Percentiles rank a stretch among this genome's conserved stretches.
phyloP scores from a whole-genome alignment of 1,284 basidiomycete species.

The Thecaphora thlaspeos region DNA sequence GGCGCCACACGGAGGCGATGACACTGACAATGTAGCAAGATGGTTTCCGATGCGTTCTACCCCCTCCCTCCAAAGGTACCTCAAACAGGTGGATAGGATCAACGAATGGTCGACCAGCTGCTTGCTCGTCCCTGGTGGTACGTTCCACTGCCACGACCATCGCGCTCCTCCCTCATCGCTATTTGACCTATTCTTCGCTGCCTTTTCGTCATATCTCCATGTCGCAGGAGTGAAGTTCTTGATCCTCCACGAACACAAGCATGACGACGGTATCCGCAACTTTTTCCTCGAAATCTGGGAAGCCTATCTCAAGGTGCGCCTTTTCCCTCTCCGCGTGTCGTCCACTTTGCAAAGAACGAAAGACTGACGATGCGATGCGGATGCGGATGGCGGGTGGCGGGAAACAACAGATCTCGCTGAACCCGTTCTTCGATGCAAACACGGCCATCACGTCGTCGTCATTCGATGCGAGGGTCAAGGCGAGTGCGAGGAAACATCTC shows the following conservation, averaged over 20 bases:
- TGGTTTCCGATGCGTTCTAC: too few species aligned
- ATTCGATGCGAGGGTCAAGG: constrained; percentile 44
- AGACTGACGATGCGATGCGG: too few species aligned
- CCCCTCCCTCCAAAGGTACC: too few species aligned
- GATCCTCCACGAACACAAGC: constrained; percentile 54
- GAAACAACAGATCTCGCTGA: constrained; percentile 40
- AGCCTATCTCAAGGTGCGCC: constrained; percentile 44
- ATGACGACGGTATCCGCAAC: constrained; percentile 55
- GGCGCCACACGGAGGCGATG: too few species aligned
- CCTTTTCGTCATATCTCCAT: too few species aligned
- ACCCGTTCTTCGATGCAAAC: constrained; percentile 52
- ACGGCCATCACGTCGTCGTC: constrained; percentile 38
- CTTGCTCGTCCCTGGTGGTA: constrained; percentile 50
- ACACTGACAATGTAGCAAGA: too few species aligned
- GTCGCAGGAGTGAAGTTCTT: constrained; percentile 53
- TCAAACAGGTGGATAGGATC: constrained; percentile 51
- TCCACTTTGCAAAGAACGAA: too few species aligned
- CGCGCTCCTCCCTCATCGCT: too few species aligned
- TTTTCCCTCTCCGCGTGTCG: not conserved
- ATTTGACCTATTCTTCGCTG: too few species aligned
- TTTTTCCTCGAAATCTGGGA: constrained; percentile 57
- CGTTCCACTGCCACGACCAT: constrained; percentile 15
- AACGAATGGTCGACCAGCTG: constrained; percentile 51
- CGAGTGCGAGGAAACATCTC: constrained; percentile 48
- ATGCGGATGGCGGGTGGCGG: not conserved